Evolutionary conservation across 768 basidiomycete genomes (phyloP).

Genomic region (Basidioascus undulatus): DNA sequence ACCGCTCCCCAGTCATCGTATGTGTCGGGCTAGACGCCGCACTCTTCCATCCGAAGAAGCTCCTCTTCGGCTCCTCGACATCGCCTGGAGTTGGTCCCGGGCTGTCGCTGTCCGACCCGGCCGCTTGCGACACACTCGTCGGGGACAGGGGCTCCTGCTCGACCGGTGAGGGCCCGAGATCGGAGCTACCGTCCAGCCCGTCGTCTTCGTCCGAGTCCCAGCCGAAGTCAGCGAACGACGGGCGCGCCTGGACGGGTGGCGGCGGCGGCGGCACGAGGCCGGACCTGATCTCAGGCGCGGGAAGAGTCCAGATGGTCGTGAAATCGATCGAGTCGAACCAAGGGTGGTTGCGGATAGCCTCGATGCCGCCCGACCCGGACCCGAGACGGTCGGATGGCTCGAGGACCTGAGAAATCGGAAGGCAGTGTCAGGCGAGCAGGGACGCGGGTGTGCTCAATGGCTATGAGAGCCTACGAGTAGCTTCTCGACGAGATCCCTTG

Average conservation of each 20-base stretch:
- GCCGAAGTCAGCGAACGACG: neutral
- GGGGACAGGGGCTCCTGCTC: too few species aligned
- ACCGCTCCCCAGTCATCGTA: too few species aligned
- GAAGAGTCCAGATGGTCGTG: slow-evolving; percentile 9
- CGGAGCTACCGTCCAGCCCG: too few species aligned
- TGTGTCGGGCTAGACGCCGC: too few species aligned
- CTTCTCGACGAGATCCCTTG: slow-evolving; percentile 50
- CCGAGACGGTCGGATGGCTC: slow-evolving; percentile 11
- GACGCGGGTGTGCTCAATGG: neutral
- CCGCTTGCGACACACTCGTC: too few species aligned
- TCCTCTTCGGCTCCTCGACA: slow-evolving; percentile 4
- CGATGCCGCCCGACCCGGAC: slow-evolving; percentile 7
- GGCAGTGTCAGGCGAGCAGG: neutral
- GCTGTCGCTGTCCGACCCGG: neutral
- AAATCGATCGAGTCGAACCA: slow-evolving; percentile 13
- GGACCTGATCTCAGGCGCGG: slow-evolving; percentile 9
- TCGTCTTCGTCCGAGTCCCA: neutral
- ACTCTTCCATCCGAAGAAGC: too few species aligned
- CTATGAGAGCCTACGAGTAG: slow-evolving; percentile 33
- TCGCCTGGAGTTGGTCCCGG: neutral
- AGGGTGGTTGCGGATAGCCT: slow-evolving; percentile 9
- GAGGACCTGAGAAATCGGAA: slow-evolving; percentile 2
- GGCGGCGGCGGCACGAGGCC: slow-evolving; percentile 9
- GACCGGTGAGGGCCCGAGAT: too few species aligned
- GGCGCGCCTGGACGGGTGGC: neutral